A percentile compares a stretch with the other conserved stretches of the same genome.
These are phyloP conservation scores for Entonaema liquescens DNA, from an alignment of 495 filamentous ascomycete genomes.

Conservation along the genomic window DNA sequence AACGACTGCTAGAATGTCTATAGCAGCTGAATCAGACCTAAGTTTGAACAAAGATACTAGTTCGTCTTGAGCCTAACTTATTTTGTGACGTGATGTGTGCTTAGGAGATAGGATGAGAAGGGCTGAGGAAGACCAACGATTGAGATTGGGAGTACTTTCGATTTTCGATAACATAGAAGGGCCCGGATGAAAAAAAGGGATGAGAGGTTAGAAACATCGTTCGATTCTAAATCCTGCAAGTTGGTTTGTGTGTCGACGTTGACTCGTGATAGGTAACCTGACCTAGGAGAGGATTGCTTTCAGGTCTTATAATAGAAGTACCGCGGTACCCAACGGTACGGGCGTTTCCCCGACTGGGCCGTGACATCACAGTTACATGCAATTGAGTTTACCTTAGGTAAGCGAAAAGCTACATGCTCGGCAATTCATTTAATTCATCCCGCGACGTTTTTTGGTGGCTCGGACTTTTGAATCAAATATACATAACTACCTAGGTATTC, in stretches of 20 bases:
- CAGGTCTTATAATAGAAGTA: not conserved
- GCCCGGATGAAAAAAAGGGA: not conserved
- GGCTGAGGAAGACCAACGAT: too few species aligned
- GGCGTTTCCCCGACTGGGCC: not conserved
- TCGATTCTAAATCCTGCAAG: not conserved
- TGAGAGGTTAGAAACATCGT: not conserved
- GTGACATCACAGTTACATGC: slow-evolving; percentile 15
- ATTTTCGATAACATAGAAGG: not conserved
- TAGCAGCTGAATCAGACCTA: slow-evolving; percentile 32
- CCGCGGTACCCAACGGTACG: not conserved
- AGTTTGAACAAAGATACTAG: not conserved
- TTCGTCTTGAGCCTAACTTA: not conserved
- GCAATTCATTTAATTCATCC: not conserved
- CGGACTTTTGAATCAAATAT: too few species aligned
- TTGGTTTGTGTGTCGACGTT: not conserved
- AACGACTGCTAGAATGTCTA: slow-evolving; percentile 25
- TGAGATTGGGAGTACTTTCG: too few species aligned
- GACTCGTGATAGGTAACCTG: not conserved
- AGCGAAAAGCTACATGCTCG: slow-evolving; percentile 5
- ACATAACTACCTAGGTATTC: too few species aligned
- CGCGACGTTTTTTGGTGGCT: too few species aligned
- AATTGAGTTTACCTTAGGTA: not conserved
- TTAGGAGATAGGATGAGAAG: not conserved
- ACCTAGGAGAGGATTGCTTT: not conserved
- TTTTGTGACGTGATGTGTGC: not conserved